Evolutionary conservation across 2,329 filamentous ascomycete genomes (phyloP), one percentile per base, ranked within the genome.

Genomic region (Colletotrichum cuscutae): DNA sequence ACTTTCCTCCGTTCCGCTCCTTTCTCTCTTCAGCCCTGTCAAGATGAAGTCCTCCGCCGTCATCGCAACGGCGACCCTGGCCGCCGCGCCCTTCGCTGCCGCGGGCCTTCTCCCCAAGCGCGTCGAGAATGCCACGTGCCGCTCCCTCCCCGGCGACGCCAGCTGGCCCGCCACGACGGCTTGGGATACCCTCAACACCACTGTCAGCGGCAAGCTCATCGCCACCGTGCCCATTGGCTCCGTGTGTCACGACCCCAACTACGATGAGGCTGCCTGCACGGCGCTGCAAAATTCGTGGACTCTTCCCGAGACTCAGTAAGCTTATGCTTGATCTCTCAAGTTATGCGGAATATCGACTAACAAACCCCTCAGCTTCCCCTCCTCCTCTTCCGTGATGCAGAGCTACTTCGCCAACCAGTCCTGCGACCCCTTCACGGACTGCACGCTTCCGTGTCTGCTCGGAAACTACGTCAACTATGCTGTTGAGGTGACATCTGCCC

Each of bases 121-220:
- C 57, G 71, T 56, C 30, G 62, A 60, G 11, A 58, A 67, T 28
- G 52, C 62, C 12, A 60, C 60, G 28, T 88, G 86, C 76, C 82
- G 82, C 13, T 86, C 83, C 78, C 82, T 87, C 52, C 89, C 89
- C 0, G 85, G 84, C 19, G 87, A 91, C 68, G n/a, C 74, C 1
- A 85, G 83, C 76, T 92, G 90, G 89, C 90, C 90, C 0, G 79
- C 80, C 0, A 26, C 75, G 0, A 58, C 76, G 1, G 78, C 80
- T 5, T 92, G 90, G 89, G 75, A 80, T 7, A 67, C 76, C 0
- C 84, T 92, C 64, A 90, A 92, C 76, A 66, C 77, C 15, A 85
- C 89, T 1, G 80, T 91, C 2, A 80, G 81, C 26, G 89, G 88
- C 1, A 82, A 80, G 5, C 80, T 92, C 32, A 81, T 91, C 54